Percentiles rank a stretch among this genome's conserved stretches.
Conservation (phyloP, 768 basidiomycete genomes). For the Suillus paluster region DNA sequence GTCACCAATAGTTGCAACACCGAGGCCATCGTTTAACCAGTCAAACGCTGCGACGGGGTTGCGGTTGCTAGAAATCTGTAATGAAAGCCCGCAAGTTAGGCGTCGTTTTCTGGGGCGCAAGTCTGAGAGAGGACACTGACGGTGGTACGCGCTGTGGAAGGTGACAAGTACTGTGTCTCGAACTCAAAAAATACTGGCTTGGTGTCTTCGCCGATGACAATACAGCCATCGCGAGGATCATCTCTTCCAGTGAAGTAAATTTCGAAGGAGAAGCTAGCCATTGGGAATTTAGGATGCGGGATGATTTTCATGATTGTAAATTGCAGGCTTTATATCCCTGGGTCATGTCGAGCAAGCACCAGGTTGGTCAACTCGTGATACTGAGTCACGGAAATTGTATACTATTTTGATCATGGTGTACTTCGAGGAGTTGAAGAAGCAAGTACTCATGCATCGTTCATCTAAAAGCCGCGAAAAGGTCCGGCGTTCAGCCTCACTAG, state of each 20-base stretch:
- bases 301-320: neutral
- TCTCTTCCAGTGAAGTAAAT: slow-evolving; percentile 73
- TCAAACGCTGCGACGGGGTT: slow-evolving; percentile 57
- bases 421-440: slow-evolving; percentile 40
- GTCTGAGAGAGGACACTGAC: slow-evolving; percentile 18
- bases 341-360: slow-evolving; percentile 21
- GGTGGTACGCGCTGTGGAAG: slow-evolving; percentile 30
- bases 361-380: slow-evolving; percentile 55
- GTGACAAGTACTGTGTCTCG: slow-evolving; percentile 49
- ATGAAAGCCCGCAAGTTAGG: slow-evolving; percentile 45
- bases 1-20: slow-evolving; percentile 54
- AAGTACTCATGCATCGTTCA: neutral
- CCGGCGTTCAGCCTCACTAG: neutral
- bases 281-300: slow-evolving; percentile 13
- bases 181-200: slow-evolving; percentile 68
- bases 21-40: slow-evolving; percentile 42
- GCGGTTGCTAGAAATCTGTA: slow-evolving; percentile 45
- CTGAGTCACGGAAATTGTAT: slow-evolving; percentile 51
- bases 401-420: slow-evolving; percentile 55
- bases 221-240: slow-evolving; percentile 66
- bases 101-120: slow-evolving; percentile 33
- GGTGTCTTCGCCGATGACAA: slow-evolving; percentile 68
- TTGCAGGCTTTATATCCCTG: slow-evolving; percentile 32
- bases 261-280: slow-evolving; percentile 49
- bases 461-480: slow-evolving; percentile 7